These are phyloP conservation scores for Clausena lansium DNA, from an alignment of 345 rosid genomes.

Conservation along the genomic window DNA sequence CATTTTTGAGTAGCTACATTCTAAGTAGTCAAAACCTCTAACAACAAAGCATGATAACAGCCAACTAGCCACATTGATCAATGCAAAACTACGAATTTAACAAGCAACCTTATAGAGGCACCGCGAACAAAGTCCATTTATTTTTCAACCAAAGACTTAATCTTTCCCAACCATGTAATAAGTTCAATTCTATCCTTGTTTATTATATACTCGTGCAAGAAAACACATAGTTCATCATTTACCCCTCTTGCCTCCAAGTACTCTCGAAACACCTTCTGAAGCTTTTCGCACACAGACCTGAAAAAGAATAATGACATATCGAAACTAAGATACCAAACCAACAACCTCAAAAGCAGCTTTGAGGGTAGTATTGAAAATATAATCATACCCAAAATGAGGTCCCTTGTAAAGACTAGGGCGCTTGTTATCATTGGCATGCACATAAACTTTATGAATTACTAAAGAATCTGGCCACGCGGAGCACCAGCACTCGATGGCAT, in stretches of 20 bases:
- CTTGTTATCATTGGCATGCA: slow-evolving; percentile 32
- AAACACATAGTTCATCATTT: slow-evolving; percentile 48
- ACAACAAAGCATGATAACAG: neutral
- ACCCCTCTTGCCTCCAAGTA: slow-evolving; percentile 67
- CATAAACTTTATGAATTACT: slow-evolving; percentile 57
- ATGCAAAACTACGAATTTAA: neutral
- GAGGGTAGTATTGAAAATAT: too few species aligned
- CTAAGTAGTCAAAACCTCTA: neutral
- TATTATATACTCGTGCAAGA: slow-evolving; percentile 71
- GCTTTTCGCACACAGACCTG: slow-evolving; percentile 52
- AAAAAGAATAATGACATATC: slow-evolving; percentile 14
- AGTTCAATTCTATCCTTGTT: slow-evolving; percentile 76
- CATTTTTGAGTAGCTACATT: neutral
- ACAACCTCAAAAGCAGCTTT: too few species aligned
- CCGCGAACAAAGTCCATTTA: slow-evolving; percentile 8
- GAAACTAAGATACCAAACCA: slow-evolving; percentile 1
- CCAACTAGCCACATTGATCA: neutral
- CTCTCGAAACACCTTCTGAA: slow-evolving; percentile 39
- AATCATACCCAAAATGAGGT: slow-evolving; percentile 53
- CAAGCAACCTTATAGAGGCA: neutral
- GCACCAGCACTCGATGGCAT: slow-evolving; percentile 49
- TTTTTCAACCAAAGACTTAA: slow-evolving; percentile 43
- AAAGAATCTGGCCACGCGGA: slow-evolving; percentile 69
- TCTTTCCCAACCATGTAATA: slow-evolving; percentile 57
- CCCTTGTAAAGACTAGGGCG: slow-evolving; percentile 53